Evolutionary conservation across 768 basidiomycete genomes (phyloP).

Genomic region (Tulasnella calospora): DNA sequence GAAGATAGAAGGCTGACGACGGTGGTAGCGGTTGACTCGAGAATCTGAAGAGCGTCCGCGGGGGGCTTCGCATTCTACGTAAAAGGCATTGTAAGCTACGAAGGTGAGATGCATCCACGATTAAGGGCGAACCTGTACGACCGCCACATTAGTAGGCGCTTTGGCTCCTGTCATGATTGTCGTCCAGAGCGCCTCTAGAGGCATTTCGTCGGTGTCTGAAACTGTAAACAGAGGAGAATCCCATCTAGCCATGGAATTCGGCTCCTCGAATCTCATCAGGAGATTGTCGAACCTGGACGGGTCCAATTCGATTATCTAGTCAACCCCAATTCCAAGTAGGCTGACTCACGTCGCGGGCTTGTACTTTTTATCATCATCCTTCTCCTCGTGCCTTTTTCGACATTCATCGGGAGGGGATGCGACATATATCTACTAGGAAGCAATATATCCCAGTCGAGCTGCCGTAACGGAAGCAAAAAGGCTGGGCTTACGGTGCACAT

Average conservation of each 20-base stretch:
- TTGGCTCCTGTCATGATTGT: slow-evolving; percentile 72
- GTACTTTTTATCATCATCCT: slow-evolving; percentile 52
- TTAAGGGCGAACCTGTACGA: slow-evolving; percentile 21
- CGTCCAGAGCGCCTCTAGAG: slow-evolving; percentile 69
- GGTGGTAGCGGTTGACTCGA: slow-evolving; percentile 71
- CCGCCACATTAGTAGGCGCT: slow-evolving; percentile 69
- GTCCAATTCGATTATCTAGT: neutral
- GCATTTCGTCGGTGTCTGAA: slow-evolving; percentile 65
- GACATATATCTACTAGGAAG: slow-evolving; percentile 58
- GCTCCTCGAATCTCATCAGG: slow-evolving; percentile 86
- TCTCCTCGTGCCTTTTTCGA: slow-evolving; percentile 62
- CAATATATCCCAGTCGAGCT: neutral
- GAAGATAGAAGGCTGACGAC: slow-evolving; percentile 70
- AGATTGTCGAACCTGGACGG: slow-evolving; percentile 72
- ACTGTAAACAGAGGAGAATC: slow-evolving; percentile 92
- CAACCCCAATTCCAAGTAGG: slow-evolving; percentile 8
- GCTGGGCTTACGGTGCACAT: slow-evolving; percentile 71
- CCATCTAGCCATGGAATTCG: slow-evolving; percentile 98
- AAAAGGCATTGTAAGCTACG: neutral
- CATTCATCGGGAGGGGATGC: slow-evolving; percentile 70
- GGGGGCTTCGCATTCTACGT: slow-evolving; percentile 73
- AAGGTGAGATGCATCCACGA: neutral
- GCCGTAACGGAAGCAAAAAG: neutral
- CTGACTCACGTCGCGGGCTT: slow-evolving; percentile 62
- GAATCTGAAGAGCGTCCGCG: slow-evolving; percentile 74